Conservation (phyloP, 306 rosid genomes). For the Lagenaria siceraria region DNA sequence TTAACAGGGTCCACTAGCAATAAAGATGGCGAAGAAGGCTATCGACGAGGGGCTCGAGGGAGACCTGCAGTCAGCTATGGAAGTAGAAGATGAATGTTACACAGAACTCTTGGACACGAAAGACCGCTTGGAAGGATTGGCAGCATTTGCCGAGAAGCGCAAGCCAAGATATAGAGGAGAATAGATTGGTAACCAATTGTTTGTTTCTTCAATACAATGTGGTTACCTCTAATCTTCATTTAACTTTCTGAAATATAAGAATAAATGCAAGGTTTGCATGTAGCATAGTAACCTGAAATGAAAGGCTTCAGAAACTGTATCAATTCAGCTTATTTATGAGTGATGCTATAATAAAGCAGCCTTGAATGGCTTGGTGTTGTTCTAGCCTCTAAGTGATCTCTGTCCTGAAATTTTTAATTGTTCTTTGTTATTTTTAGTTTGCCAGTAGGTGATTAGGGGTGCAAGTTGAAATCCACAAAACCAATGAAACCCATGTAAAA, state of each 20-base stretch:
- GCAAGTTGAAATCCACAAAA: too few relatives aligned
- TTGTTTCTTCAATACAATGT: not conserved
- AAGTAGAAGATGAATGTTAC: slow-evolving; percentile 69
- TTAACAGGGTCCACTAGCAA: slow-evolving; percentile 80
- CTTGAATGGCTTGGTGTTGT: not conserved
- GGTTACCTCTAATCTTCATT: not conserved
- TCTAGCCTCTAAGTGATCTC: not conserved
- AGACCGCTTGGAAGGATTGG: slow-evolving; percentile 80
- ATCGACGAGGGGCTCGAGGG: slow-evolving; percentile 55
- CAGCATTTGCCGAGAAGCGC: slow-evolving; percentile 87
- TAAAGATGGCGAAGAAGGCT: slow-evolving; percentile 81
- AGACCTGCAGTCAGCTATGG: slow-evolving; percentile 39
- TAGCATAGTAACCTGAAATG: not conserved
- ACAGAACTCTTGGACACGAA: slow-evolving; percentile 47
- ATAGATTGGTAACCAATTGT: slow-evolving; percentile 14
- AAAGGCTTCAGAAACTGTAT: not conserved
- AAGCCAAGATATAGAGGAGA: slow-evolving; percentile 64
- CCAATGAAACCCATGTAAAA: too few relatives aligned
- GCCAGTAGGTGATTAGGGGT: not conserved
- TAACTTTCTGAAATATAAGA: not conserved
- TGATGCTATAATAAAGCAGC: not conserved
- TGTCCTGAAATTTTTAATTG: not conserved
- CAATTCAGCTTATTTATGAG: not conserved
- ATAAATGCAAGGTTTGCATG: not conserved
- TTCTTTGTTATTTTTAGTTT: not conserved